Evolutionary conservation across 345 rosid species (phyloP).

Genomic region (Eucalyptus regnans): DNA sequence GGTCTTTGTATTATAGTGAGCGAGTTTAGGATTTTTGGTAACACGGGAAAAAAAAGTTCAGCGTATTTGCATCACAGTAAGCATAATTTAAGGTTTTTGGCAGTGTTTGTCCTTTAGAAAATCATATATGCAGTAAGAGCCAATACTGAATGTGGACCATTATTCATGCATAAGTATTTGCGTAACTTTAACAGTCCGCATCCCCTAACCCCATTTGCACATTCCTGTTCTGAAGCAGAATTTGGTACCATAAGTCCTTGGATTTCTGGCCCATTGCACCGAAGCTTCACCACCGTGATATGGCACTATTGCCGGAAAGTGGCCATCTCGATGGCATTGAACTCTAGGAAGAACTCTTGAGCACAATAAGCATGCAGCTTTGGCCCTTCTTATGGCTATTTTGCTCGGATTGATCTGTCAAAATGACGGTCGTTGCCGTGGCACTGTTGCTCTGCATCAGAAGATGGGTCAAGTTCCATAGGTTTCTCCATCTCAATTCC

Average conservation of each 20-base stretch:
- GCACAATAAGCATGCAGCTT: not conserved
- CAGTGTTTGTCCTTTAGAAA: too few species aligned
- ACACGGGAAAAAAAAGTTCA: too few species aligned
- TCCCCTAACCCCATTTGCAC: not conserved
- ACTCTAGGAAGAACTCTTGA: slow-evolving; percentile 5
- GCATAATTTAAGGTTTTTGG: too few species aligned
- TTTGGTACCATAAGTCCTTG: not conserved
- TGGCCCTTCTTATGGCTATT: not conserved
- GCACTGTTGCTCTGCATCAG: not conserved
- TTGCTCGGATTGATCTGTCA: not conserved
- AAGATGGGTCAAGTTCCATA: not conserved
- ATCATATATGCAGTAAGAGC: not conserved
- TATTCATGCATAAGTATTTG: not conserved
- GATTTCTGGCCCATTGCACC: not conserved
- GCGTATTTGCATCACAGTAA: too few species aligned
- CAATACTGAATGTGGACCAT: not conserved
- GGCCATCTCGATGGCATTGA: not conserved
- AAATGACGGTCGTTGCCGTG: not conserved
- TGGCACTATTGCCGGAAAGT: not conserved
- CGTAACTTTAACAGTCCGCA: not conserved
- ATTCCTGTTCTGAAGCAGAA: not conserved
- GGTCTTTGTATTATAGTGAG: too few species aligned
- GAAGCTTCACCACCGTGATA: not conserved
- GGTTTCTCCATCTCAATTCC: not conserved
- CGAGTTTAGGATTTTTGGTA: too few species aligned